phyloP scores from a whole-genome alignment of 2,329 filamentous ascomycete species.

The Lithohypha guttulata region DNA sequence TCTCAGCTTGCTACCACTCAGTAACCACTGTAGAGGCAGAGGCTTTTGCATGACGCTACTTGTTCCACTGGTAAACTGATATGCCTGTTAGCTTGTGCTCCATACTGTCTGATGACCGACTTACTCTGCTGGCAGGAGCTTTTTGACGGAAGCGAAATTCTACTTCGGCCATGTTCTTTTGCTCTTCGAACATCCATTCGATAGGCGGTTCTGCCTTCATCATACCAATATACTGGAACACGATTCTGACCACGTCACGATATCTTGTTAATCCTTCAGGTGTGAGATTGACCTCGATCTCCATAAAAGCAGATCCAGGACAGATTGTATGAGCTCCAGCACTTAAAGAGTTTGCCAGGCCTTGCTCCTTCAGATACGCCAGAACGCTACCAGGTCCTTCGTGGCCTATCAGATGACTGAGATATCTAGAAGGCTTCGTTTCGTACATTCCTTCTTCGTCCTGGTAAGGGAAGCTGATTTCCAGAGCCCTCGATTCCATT shows the following conservation, averaged over 20 bases:
- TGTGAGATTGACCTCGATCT: slow-evolving; percentile 67
- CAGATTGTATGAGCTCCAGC: slow-evolving; percentile 67
- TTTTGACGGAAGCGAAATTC: slow-evolving; percentile 95
- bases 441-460: slow-evolving; percentile 74
- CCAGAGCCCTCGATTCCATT: slow-evolving; percentile 71
- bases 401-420: slow-evolving; percentile 81
- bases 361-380: slow-evolving; percentile 78
- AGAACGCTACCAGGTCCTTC: slow-evolving; percentile 88
- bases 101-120: too few relatives aligned
- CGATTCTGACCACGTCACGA: slow-evolving; percentile 65
- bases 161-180: slow-evolving; percentile 80
- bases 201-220: slow-evolving; percentile 70
- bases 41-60: slow-evolving; percentile 87
- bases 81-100: too few relatives aligned
- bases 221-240: slow-evolving; percentile 87
- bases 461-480: slow-evolving; percentile 72
- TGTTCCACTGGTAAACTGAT: slow-evolving; percentile 76
- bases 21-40: slow-evolving; percentile 71
- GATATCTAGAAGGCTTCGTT: slow-evolving; percentile 71
- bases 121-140: slow-evolving; percentile 72
- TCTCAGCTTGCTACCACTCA: slow-evolving; percentile 69
- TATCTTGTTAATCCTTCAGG: slow-evolving; percentile 77
- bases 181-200: slow-evolving; percentile 89
- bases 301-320: slow-evolving; percentile 70
- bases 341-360: slow-evolving; percentile 75